Conservation (phyloP, 2,329 filamentous ascomycete species). For the Sporothrix pseudoabietina region DNA sequence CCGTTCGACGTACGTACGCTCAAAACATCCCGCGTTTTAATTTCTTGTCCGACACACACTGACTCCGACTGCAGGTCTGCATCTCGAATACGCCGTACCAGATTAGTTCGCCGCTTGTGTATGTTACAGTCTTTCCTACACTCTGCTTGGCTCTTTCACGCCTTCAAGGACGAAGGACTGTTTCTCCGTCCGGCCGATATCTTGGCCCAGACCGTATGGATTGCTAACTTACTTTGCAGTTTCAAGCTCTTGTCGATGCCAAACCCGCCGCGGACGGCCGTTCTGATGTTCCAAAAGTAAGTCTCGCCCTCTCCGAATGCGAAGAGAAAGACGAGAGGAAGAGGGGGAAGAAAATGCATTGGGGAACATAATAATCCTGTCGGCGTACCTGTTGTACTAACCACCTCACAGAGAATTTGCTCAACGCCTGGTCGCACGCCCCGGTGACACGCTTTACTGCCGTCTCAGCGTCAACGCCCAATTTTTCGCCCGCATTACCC, state of each 20-base stretch:
- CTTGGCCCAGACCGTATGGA: not conserved
- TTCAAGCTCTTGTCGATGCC: slow-evolving; percentile 81
- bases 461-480: slow-evolving; percentile 91
- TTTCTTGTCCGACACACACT: slow-evolving; percentile 37
- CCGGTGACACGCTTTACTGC: slow-evolving; percentile 86
- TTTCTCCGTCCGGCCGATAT: not conserved
- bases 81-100: slow-evolving; percentile 76
- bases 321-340: not conserved
- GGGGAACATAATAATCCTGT: not conserved
- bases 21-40: not conserved
- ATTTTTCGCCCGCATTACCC: slow-evolving; percentile 71
- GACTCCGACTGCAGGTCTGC: slow-evolving; percentile 68
- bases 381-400: not conserved
- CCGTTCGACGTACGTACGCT: slow-evolving; percentile 50
- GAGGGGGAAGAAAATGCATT: not conserved
- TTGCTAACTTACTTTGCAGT: slow-evolving; percentile 23
- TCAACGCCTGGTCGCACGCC: slow-evolving; percentile 81
- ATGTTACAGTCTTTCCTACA: not conserved
- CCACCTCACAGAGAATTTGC: slow-evolving; percentile 72
- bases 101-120: slow-evolving; percentile 85
- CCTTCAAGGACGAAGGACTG: not conserved
- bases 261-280: slow-evolving; percentile 71
- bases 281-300: slow-evolving; percentile 73
- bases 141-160: not conserved
- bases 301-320: not conserved